Conservation (phyloP, 208 protist genomes). For the Leishmania gerbilli region DNA sequence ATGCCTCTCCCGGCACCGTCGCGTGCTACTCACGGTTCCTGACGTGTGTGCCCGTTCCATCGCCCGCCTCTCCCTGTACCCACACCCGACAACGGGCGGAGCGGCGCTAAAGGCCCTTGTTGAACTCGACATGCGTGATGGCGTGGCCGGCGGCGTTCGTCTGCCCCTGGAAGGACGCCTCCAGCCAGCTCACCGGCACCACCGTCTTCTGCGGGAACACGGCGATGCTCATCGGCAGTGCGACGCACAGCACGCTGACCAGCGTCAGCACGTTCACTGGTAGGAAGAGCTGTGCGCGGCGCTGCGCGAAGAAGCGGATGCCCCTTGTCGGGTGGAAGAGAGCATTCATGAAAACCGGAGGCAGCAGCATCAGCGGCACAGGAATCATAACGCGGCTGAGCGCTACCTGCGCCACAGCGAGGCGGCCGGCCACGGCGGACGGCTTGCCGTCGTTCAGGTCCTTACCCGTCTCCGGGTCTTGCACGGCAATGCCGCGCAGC, state of each 20-base stretch:
- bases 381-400: slow-evolving; percentile 67
- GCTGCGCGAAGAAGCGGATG: slow-evolving; percentile 38
- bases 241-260: slow-evolving; percentile 43
- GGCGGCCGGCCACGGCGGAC: slow-evolving; percentile 61
- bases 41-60: background rate
- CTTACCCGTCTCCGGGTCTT: slow-evolving; percentile 59
- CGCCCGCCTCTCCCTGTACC: background rate
- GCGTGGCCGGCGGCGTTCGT: slow-evolving; percentile 39
- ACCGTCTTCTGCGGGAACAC: slow-evolving; percentile 61
- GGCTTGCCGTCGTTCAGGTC: slow-evolving; percentile 44
- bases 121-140: slow-evolving; percentile 47
- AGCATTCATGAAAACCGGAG: slow-evolving; percentile 65
- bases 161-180: slow-evolving; percentile 37
- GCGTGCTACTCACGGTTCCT: background rate
- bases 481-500: slow-evolving; percentile 61
- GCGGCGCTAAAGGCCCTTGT: slow-evolving; percentile 46
- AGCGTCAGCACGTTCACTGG: slow-evolving; percentile 55
- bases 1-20: background rate
- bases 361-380: slow-evolving; percentile 70
- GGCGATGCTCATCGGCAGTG: slow-evolving; percentile 57
- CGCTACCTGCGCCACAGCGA: slow-evolving; percentile 70
- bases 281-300: slow-evolving; percentile 38
- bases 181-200: slow-evolving; percentile 43
- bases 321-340: slow-evolving; percentile 42
- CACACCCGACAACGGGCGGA: background rate